phyloP scores from a whole-genome alignment of 495 filamentous ascomycete genomes.

The Penicillium coffeae region DNA sequence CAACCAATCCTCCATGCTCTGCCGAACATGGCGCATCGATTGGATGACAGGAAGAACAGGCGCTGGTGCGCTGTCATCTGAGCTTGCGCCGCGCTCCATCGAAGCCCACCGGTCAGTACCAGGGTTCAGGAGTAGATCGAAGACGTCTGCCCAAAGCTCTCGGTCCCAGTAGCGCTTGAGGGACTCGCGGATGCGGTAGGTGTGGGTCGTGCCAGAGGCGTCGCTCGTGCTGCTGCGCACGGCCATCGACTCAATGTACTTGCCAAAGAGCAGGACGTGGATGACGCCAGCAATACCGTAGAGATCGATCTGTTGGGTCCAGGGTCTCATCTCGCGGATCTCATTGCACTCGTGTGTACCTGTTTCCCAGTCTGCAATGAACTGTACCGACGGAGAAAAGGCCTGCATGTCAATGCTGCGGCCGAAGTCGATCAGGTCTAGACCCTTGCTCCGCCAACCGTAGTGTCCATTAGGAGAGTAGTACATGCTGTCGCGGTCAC shows the following conservation, averaged over 20 bases:
- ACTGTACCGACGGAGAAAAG: constrained; percentile 73
- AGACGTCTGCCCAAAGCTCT: constrained; percentile 79
- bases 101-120: constrained; percentile 43
- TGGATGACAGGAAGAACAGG: constrained; percentile 53
- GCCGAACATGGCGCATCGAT: constrained; percentile 61
- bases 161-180: constrained; percentile 95
- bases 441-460: constrained; percentile 77
- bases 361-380: constrained; percentile 93
- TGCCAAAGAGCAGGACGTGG: constrained; percentile 84
- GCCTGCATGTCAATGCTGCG: constrained; percentile 88
- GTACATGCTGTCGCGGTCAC: constrained; percentile 37
- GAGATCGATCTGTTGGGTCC: constrained; percentile 96
- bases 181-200: constrained; percentile 66
- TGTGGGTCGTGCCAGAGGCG: constrained; percentile 27
- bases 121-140: constrained; percentile 87
- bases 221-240: constrained; percentile 33
- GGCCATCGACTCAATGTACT: constrained; percentile 80
- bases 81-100: constrained; percentile 35
- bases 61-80: neutral
- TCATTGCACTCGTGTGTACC: constrained; percentile 82
- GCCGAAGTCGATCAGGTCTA: constrained; percentile 91
- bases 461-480: constrained; percentile 68
- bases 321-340: constrained; percentile 85
- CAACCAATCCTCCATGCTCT: constrained; percentile 83
- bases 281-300: constrained; percentile 84